Evolutionary conservation across 345 rosid genomes (phyloP).

Genomic region (Boechera stricta): DNA sequence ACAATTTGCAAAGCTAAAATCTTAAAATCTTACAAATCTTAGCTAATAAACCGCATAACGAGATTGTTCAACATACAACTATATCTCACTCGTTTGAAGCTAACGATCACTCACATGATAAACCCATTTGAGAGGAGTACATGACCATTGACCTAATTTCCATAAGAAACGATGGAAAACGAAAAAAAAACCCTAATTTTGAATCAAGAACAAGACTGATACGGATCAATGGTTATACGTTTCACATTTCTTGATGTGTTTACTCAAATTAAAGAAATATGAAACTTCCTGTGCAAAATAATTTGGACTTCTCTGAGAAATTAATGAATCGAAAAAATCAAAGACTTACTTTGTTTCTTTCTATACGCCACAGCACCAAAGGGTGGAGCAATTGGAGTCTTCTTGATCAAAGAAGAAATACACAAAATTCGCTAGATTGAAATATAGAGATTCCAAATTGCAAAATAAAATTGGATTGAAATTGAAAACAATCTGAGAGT

Average conservation of each 20-base stretch:
- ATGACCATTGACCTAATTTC: not conserved
- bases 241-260: not conserved
- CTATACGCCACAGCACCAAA: not conserved
- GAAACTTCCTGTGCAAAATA: not conserved
- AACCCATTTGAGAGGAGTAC: not conserved
- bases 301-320: not conserved
- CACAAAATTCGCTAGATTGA: not conserved
- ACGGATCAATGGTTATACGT: not conserved
- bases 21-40: not conserved
- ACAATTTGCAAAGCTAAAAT: not conserved
- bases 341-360: slow-evolving; percentile 12
- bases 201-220: not conserved
- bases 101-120: slow-evolving; percentile 19
- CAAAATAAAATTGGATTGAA: not conserved
- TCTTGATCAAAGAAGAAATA: not conserved
- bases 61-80: not conserved
- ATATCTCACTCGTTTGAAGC: not conserved
- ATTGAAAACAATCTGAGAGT: not conserved
- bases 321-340: not conserved
- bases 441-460: not conserved
- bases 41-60: not conserved
- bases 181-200: not conserved
- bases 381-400: not conserved
- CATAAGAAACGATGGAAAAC: not conserved
- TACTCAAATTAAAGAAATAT: not conserved